phyloP scores from a whole-genome alignment of 345 rosid genomes.

The Litchi chinensis region DNA sequence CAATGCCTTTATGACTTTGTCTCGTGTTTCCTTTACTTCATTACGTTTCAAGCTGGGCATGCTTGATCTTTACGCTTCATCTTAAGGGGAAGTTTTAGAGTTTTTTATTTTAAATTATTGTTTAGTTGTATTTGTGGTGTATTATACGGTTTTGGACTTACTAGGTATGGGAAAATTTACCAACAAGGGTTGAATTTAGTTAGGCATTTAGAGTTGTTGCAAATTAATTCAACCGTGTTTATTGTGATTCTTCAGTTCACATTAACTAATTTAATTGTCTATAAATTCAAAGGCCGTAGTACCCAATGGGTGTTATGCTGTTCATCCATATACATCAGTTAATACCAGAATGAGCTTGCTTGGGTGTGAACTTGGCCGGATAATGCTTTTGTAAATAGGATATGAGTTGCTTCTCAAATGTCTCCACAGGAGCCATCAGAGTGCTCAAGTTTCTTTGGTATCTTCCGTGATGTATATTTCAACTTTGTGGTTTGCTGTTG shows the following conservation, averaged over 20 bases:
- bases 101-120: neutral
- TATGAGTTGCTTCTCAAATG: constrained; percentile 11
- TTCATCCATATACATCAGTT: neutral
- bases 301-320: neutral
- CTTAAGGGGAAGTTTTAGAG: neutral
- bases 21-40: neutral
- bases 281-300: neutral
- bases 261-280: neutral
- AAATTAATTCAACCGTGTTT: neutral
- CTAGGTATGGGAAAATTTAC: neutral
- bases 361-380: neutral
- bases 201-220: neutral
- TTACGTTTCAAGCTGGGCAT: neutral
- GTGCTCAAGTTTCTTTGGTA: neutral
- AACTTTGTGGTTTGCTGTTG: constrained; percentile 8
- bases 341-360: neutral
- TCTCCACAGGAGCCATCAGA: neutral
- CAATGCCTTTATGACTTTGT: neutral
- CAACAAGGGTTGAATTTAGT: neutral
- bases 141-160: neutral
- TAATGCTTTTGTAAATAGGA: neutral
- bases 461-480: neutral
- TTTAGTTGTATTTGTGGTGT: neutral
- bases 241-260: constrained; percentile 3
- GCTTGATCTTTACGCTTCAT: neutral